A percentile compares a stretch with the other conserved stretches of the same genome.
phyloP scores from a whole-genome alignment of 257 asterid genomes.

The Nicotiana obtusifolia region DNA sequence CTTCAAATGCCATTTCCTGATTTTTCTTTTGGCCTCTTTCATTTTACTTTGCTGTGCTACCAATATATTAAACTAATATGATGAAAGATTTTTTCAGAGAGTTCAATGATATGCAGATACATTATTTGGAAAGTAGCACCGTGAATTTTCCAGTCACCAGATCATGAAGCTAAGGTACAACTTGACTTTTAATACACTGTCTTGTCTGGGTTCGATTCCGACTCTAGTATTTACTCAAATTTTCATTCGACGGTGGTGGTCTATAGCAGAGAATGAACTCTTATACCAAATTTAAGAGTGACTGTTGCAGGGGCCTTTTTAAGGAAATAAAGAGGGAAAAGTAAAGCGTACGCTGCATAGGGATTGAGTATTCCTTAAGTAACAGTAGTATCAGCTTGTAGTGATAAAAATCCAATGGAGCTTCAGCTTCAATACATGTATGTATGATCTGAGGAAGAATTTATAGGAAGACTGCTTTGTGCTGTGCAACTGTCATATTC shows the following conservation, averaged over 20 bases:
- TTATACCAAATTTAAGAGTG: not conserved
- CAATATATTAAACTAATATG: not conserved
- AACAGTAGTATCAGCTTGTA: slow-evolving; percentile 6
- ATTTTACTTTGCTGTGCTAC: not conserved
- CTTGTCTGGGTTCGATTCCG: too few species aligned
- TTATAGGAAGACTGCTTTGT: not conserved
- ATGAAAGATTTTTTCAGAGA: too few species aligned
- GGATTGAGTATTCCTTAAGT: slow-evolving; percentile 35
- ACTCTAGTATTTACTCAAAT: too few species aligned
- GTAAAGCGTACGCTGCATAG: slow-evolving; percentile 30
- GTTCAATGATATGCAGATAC: not conserved
- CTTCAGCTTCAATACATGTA: not conserved
- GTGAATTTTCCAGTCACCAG: too few species aligned
- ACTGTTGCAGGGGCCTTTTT: not conserved
- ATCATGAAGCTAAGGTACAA: too few species aligned
- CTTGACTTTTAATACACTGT: too few species aligned
- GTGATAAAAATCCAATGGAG: not conserved
- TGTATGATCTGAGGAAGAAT: not conserved
- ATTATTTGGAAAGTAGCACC: not conserved
- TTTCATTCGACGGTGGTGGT: too few species aligned
- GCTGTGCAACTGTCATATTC: not conserved
- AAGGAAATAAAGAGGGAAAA: slow-evolving; percentile 15
- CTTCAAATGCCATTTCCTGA: not conserved
- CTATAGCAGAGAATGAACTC: not conserved
- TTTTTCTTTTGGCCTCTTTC: not conserved